Percentiles rank a stretch among this genome's conserved stretches.
phyloP scores from a whole-genome alignment of 495 filamentous ascomycete genomes.

The Rhizodiscina lignyota region DNA sequence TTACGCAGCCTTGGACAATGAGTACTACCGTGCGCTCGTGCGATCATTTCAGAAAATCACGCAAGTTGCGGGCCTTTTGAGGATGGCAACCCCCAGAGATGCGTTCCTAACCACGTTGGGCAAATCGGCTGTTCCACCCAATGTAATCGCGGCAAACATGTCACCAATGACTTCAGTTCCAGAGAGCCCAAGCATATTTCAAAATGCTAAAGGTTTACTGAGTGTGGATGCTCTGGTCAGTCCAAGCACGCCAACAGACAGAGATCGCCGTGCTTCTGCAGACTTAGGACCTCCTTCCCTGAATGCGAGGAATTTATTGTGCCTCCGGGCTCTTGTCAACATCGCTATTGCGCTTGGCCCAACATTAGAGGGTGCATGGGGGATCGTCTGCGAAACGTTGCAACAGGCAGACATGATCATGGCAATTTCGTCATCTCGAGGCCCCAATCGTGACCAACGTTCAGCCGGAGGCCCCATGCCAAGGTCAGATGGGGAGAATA shows the following conservation, averaged over 20 bases:
- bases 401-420: conserved; percentile 82
- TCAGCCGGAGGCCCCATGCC: conserved; percentile 1
- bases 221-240: conserved; percentile 46
- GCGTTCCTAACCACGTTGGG: conserved; percentile 87
- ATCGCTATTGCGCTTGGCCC: conserved; percentile 89
- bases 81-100: conserved; percentile 73
- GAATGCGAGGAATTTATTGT: conserved; percentile 78
- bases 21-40: conserved; percentile 87
- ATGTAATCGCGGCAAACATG: conserved; percentile 43
- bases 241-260: conserved; percentile 28
- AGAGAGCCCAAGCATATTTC: conserved; percentile 36
- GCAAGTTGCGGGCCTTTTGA: conserved; percentile 79
- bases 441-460: conserved; percentile 4
- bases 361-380: conserved; percentile 69
- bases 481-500: conserved; percentile 1
- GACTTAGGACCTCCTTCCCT: conserved; percentile 38
- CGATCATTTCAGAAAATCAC: conserved; percentile 89
- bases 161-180: conserved; percentile 26
- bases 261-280: conserved; percentile 33
- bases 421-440: conserved; percentile 30
- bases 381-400: conserved; percentile 76
- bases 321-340: conserved; percentile 77
- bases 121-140: conserved; percentile 77
- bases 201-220: conserved; percentile 45
- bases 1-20: conserved; percentile 79